A percentile compares a stretch with the other conserved stretches of the same genome.
phyloP scores from a whole-genome alignment of 202 grass and related monocot genomes.

The Brachypodium distachyon region DNA sequence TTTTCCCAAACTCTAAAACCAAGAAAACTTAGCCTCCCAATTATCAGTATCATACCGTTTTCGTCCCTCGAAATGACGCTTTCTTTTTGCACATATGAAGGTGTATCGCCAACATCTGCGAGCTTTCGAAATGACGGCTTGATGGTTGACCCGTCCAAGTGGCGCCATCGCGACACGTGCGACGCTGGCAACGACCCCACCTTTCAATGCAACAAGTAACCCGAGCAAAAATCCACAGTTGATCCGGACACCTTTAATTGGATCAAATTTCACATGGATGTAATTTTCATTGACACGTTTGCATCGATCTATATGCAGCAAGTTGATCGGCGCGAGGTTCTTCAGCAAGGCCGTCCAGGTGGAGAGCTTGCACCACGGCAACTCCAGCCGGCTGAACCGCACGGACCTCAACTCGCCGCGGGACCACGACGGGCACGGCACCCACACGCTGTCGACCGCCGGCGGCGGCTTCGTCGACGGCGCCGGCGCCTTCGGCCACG shows the following conservation, averaged over 20 bases:
- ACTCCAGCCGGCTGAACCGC: background rate
- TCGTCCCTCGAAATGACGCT: background rate
- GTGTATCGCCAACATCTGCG: conserved; percentile 41
- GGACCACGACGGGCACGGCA: conserved; percentile 55
- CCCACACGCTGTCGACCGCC: conserved; percentile 77
- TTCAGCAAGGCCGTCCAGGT: conserved; percentile 26
- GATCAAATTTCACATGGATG: background rate
- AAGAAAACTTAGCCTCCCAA: too few species aligned
- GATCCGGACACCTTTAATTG: too few species aligned
- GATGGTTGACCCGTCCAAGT: background rate
- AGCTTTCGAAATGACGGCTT: conserved; percentile 30
- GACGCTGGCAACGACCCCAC: background rate
- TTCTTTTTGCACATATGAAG: background rate
- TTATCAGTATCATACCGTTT: too few species aligned
- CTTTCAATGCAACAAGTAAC: conserved; percentile 37
- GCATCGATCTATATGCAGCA: conserved; percentile 24
- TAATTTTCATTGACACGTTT: background rate
- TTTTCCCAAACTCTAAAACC: too few species aligned
- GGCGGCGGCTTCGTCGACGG: conserved; percentile 29
- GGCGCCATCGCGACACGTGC: conserved; percentile 19
- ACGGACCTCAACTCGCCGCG: conserved; percentile 43
- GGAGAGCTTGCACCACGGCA: background rate
- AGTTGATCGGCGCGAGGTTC: conserved; percentile 62
- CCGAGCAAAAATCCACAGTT: too few species aligned
- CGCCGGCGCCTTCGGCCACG: conserved; percentile 38